phyloP scores from a whole-genome alignment of 169 alveolate genomes.

The Plasmodium vinckei region DNA sequence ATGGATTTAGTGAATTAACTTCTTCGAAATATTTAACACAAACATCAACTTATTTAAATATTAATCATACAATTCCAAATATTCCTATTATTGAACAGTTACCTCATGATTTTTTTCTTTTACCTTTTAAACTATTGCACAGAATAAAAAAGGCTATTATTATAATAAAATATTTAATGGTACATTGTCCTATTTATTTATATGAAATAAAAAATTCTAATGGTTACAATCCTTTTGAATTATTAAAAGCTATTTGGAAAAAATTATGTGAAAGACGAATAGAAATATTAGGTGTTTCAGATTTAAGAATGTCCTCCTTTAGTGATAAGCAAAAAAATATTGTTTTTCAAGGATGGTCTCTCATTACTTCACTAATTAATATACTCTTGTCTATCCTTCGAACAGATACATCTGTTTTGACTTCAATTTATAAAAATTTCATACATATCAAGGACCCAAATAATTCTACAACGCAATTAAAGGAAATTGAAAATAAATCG shows the following conservation, averaged over 20 bases:
- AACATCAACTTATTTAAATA: constrained; percentile 13
- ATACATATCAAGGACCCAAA: neutral
- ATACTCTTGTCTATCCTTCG: constrained; percentile 12
- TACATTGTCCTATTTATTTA: constrained; percentile 32
- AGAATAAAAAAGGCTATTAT: constrained; percentile 55
- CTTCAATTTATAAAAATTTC: constrained; percentile 45
- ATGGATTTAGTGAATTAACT: constrained; percentile 15
- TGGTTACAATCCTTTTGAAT: constrained; percentile 50
- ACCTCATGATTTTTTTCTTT: constrained; percentile 27
- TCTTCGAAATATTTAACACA: constrained; percentile 22
- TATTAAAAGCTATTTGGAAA: constrained; percentile 43
- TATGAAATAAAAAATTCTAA: constrained; percentile 32
- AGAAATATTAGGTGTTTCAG: constrained; percentile 12
- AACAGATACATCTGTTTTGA: constrained; percentile 43
- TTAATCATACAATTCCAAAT: constrained; percentile 3
- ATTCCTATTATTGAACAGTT: constrained; percentile 36
- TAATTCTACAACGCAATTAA: neutral
- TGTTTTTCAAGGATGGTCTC: constrained; percentile 55
- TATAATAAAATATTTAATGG: constrained; percentile 22
- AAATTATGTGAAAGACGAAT: constrained; percentile 37
- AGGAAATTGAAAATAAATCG: neutral
- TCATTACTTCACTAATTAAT: constrained; percentile 37
- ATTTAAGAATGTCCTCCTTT: constrained; percentile 35
- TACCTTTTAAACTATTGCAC: constrained; percentile 57
- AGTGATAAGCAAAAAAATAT: constrained; percentile 37